Base-by-base conservation (phyloP, 2,329 filamentous ascomycete genomes). In the Claviceps sorghi region DNA sequence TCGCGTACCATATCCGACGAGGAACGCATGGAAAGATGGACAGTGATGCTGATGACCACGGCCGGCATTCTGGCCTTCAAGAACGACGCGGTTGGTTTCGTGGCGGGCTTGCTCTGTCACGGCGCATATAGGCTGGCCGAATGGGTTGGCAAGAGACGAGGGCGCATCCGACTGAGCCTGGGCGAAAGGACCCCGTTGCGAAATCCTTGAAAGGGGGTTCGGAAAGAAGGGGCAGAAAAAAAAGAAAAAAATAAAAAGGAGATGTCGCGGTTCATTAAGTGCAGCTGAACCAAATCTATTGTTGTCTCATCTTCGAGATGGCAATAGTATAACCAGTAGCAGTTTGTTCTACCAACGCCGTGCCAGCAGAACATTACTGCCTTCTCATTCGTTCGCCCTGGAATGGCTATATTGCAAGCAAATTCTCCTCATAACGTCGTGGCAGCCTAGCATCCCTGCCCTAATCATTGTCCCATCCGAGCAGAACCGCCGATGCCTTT, bases 21-120 rank as follows among this genome's bases (percentile, higher is more conserved):
- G 50, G 86, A 93, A 67, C 77, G 82, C 46, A 77, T 77, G 52
- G 80, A 88, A 64, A 76, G 89, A 53, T 95, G 88, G 86, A 86
- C 82, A 22, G 83, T 95, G 0, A 94, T 96, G 89, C 75, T 95
- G 54, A 83, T 90, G 56, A 97, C 91, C 0, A 81, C 88, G 9
- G 89, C 86, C 0, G 78, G 84, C 2, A 76, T 95, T 51, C 67
- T 97, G 49, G 88, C 88, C 0, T 95, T 95, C 61, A 85, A 82
- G 65, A 97, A 96, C 62, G 90, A 95, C 67, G 89, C 84, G 0
- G 78, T 95, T 6, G 91, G 91, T 0, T 95, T 96, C 60, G 55
- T 86, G 15, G 87, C 84, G 0, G 91, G 91, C 0, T 78, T 95
- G 74, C 64, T 86, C 3, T 94, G 88, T 64, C 81, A 91, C 66